phyloP scores from a whole-genome alignment of 1,284 basidiomycete species.

The Leccinum solheimii region DNA sequence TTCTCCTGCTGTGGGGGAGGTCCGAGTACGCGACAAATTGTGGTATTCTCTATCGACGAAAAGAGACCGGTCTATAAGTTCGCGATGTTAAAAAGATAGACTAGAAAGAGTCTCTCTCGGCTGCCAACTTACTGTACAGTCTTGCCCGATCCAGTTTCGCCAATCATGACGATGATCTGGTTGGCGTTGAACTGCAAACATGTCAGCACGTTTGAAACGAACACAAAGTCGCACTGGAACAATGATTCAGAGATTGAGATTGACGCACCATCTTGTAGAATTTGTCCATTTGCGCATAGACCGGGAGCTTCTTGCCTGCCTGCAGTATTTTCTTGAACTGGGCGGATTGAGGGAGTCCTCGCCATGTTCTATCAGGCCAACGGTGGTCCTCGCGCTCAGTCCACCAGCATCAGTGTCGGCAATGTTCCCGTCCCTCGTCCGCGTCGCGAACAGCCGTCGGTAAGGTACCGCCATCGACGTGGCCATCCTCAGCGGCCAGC shows the following conservation, averaged over 20 bases:
- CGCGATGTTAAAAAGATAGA: conserved; percentile 23
- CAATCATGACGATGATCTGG: conserved; percentile 95
- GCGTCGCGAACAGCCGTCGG: too few relatives aligned
- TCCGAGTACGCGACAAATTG: conserved; percentile 96
- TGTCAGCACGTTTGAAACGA: not conserved
- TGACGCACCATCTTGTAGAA: conserved; percentile 81
- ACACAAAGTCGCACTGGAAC: conserved; percentile 37
- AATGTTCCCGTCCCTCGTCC: too few relatives aligned
- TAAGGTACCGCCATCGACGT: too few relatives aligned
- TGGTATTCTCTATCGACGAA: conserved; percentile 64
- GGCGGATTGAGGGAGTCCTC: conserved; percentile 57
- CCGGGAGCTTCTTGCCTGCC: conserved; percentile 85
- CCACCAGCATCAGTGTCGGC: too few relatives aligned
- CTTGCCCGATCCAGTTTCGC: conserved; percentile 98
- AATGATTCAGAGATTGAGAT: conserved; percentile 9
- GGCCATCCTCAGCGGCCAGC: too few relatives aligned
- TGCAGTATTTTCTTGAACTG: conserved; percentile 89
- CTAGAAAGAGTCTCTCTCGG: conserved; percentile 21
- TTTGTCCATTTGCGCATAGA: conserved; percentile 91
- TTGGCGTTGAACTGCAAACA: conserved; percentile 72
- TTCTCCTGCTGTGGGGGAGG: conserved; percentile 84
- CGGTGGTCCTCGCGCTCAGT: too few relatives aligned
- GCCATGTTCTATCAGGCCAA: too few relatives aligned
- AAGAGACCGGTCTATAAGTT: conserved; percentile 30
- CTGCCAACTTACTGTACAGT: conserved; percentile 81